Base-by-base conservation (phyloP, 2,329 filamentous ascomycete species). In the Fusarium xylarioides region DNA sequence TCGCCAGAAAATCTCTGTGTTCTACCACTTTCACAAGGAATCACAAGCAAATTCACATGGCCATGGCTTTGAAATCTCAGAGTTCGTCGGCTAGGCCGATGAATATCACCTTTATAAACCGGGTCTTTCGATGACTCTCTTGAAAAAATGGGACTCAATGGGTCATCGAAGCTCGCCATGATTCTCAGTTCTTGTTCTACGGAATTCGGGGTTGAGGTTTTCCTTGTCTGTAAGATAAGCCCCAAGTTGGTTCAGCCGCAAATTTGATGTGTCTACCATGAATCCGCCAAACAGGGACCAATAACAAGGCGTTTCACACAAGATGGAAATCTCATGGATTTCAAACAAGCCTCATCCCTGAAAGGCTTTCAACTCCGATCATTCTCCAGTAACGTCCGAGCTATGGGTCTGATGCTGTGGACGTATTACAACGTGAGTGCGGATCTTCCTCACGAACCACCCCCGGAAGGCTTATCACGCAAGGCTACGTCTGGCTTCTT, bases 311-410 rank as follows among this genome's bases (percentile, higher is more conserved):
- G 44, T 53, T 59, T 49, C 62, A 47, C 38, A 14, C 28, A 40
- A 53, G 46, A 50, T 49, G 26, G 30, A 26, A 63, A 37, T 21
- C 37, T 11, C 11, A 50, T 37, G 37, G 38, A 52, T 16, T 21
- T 38, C 37, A 42, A 54, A 42, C 56, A 68, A 55, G 35, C 34
- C 35, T 59, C 30, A 47, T 49, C 70, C 67, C 59, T 71, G 64
- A 58, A 38, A 53, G 49, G 9, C 8, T 34, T 71, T 30, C 32
- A 66, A 70, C 54, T 54, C 70, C 71, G 74, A 73, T 43, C 67
- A 66, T 67, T 71, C 67, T 73, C 76, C 74, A 76, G 66, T 50
- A 42, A 65, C 49, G 58, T 58, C 68, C 74, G 66, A 71, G 49
- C 38, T 59, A 74, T 63, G 63, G 61, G 52, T 67, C 60, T 57